phyloP scores from a whole-genome alignment of 495 filamentous ascomycete species.

The Penicillium lividum region DNA sequence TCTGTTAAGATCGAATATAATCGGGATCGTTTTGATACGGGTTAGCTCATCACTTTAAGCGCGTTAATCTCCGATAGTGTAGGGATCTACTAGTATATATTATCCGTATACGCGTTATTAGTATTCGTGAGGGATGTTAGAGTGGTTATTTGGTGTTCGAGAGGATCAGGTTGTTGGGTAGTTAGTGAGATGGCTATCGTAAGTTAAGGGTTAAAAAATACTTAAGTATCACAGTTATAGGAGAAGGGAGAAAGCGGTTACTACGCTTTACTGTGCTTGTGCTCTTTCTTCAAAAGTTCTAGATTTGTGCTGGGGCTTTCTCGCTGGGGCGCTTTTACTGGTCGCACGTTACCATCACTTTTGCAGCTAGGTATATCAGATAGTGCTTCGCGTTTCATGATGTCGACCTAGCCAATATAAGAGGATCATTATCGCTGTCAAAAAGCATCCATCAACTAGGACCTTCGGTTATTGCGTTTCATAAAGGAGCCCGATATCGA shows the following conservation, averaged over 20 bases:
- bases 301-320: slow-evolving; percentile 5
- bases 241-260: slow-evolving; percentile 7
- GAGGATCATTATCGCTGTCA: slow-evolving; percentile 3
- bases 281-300: slow-evolving; percentile 5
- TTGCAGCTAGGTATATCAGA: slow-evolving; percentile 8
- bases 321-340: slow-evolving; percentile 9
- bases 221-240: not conserved
- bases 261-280: slow-evolving; percentile 3
- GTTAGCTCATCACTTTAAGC: slow-evolving; percentile 7
- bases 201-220: not conserved
- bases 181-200: slow-evolving; percentile 2
- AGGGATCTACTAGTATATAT: slow-evolving; percentile 8
- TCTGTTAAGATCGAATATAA: slow-evolving; percentile 8
- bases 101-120: not conserved
- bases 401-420: slow-evolving; percentile 1
- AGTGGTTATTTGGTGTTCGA: slow-evolving; percentile 1
- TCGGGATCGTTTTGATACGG: slow-evolving; percentile 6
- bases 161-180: slow-evolving; percentile 5
- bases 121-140: slow-evolving; percentile 2
- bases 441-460: not conserved
- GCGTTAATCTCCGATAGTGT: not conserved
- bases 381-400: slow-evolving; percentile 10
- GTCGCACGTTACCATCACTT: slow-evolving; percentile 7
- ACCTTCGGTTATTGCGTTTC: not conserved
- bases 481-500: not conserved